Conservation (phyloP, 305 asterid genomes). For the Striga hermonthica region DNA sequence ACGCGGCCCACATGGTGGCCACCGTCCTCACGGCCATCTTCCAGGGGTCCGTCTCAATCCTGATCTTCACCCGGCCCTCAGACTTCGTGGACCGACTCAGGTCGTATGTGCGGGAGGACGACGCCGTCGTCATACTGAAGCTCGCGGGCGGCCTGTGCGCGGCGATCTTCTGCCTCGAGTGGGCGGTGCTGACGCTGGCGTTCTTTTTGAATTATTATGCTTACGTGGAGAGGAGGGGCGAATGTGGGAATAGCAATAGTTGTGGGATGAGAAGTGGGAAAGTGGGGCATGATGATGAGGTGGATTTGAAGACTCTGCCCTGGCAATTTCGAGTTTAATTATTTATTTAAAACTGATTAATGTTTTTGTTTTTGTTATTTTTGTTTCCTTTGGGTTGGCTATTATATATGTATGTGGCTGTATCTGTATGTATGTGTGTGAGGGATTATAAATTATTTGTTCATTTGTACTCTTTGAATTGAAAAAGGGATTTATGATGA, state of each 20-base stretch:
- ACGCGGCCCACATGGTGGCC: slow-evolving; percentile 84
- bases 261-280: slow-evolving; percentile 39
- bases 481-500: no score
- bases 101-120: slow-evolving; percentile 77
- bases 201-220: slow-evolving; percentile 75
- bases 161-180: slow-evolving; percentile 70
- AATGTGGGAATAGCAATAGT: slow-evolving; percentile 3
- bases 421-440: no score
- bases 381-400: no score
- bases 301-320: slow-evolving; percentile 35
- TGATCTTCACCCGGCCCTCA: slow-evolving; percentile 63
- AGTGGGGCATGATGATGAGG: slow-evolving; percentile 18
- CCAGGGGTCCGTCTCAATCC: slow-evolving; percentile 86
- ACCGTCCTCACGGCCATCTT: slow-evolving; percentile 83
- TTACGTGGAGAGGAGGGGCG: slow-evolving; percentile 48
- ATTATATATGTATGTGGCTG: no score
- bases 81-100: slow-evolving; percentile 63
- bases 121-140: slow-evolving; percentile 67
- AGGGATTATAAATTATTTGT: no score
- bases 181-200: slow-evolving; percentile 79
- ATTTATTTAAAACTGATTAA: neutral
- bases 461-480: no score
- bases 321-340: slow-evolving; percentile 67
- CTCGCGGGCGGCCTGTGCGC: slow-evolving; percentile 73
- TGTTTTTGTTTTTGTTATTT: no score